Percentiles rank a stretch among this genome's conserved stretches.
Evolutionary conservation across 306 rosid genomes (phyloP).

Genomic region (Gastrolobium villosum): DNA sequence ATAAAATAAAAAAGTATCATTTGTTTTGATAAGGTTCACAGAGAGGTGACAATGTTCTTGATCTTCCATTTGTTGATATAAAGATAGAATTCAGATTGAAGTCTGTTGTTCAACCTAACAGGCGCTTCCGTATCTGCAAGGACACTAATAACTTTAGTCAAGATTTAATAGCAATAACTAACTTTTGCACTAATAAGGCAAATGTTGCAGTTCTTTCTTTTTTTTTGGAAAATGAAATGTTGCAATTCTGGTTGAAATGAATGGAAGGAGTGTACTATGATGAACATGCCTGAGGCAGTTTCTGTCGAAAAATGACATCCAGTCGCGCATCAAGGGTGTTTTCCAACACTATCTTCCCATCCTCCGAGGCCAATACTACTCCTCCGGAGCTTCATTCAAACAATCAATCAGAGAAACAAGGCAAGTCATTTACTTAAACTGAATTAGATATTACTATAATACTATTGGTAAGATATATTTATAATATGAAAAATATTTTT

Average conservation of each 20-base stretch:
- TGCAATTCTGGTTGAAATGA: constrained; percentile 13
- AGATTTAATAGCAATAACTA: not conserved
- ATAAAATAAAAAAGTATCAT: constrained; percentile 2
- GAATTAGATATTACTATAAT: not conserved
- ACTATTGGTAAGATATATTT: too few species aligned
- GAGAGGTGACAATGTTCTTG: not conserved
- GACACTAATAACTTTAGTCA: not conserved
- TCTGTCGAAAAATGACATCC: constrained; percentile 66
- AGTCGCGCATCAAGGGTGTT: constrained; percentile 72
- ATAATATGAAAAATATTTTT: too few species aligned
- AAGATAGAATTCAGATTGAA: not conserved
- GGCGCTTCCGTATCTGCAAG: constrained; percentile 49
- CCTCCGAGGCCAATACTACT: constrained; percentile 69
- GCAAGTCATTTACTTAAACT: not conserved
- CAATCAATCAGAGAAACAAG: constrained; percentile 6
- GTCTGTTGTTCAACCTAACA: constrained; percentile 29
- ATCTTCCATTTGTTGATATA: constrained; percentile 4
- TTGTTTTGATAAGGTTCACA: constrained; percentile 13
- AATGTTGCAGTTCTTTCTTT: not conserved
- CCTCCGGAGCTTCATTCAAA: constrained; percentile 65
- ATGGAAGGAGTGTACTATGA: not conserved
- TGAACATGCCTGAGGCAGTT: constrained; percentile 68
- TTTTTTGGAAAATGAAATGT: not conserved
- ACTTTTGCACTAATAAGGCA: not conserved
- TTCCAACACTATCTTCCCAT: constrained; percentile 73